Evolutionary conservation across 495 filamentous ascomycete genomes (phyloP).

Genomic region (Halenospora varia): DNA sequence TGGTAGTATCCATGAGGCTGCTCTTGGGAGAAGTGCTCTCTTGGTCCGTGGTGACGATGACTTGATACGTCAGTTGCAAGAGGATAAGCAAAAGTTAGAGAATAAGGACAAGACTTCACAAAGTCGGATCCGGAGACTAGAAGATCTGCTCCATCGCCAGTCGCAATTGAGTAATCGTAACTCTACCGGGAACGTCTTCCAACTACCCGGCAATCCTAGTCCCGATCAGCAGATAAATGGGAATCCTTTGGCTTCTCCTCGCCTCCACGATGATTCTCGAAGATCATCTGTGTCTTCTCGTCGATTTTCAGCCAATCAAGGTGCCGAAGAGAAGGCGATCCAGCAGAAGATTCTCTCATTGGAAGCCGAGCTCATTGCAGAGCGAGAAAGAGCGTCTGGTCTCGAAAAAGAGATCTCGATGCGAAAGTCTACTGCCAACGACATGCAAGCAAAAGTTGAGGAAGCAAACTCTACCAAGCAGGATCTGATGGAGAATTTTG

Average conservation of each 20-base stretch:
- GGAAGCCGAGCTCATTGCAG: constrained; percentile 68
- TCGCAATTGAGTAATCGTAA: constrained; percentile 66
- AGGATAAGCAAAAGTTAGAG: constrained; percentile 71
- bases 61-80: constrained; percentile 59
- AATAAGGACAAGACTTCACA: constrained; percentile 82
- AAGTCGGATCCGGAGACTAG: constrained; percentile 84
- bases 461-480: constrained; percentile 88
- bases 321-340: constrained; percentile 58
- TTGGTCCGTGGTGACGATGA: constrained; percentile 81
- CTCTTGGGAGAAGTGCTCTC: constrained; percentile 72
- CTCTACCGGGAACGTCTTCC: constrained; percentile 65
- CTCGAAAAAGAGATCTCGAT: constrained; percentile 59
- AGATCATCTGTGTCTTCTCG: constrained; percentile 63
- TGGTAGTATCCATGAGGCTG: constrained; percentile 86
- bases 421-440: constrained; percentile 54
- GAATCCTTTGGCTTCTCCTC: constrained; percentile 37
- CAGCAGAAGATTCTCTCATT: constrained; percentile 58
- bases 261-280: constrained; percentile 49
- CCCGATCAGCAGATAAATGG: constrained; percentile 30
- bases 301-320: constrained; percentile 63
- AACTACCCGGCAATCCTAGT: constrained; percentile 22
- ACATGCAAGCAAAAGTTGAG: constrained; percentile 67
- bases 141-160: constrained; percentile 90
- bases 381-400: constrained; percentile 45
- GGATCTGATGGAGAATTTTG: constrained; percentile 91